A percentile compares a stretch with the other conserved stretches of the same genome.
These are phyloP conservation scores for Brassica carinata DNA, from an alignment of 345 rosid species.

Conservation along the genomic window DNA sequence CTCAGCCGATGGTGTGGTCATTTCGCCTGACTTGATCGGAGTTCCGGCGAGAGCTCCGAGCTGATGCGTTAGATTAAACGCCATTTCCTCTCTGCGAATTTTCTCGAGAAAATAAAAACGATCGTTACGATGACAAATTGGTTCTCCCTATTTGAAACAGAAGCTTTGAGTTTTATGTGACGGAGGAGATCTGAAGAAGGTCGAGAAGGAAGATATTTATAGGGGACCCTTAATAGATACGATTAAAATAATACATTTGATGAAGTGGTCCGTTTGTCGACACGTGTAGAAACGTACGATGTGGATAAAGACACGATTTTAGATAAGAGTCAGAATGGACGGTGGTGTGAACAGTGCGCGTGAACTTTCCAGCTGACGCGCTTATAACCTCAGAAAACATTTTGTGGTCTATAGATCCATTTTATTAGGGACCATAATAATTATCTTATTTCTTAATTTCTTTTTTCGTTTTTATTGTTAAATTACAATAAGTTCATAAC, in stretches of 20 bases:
- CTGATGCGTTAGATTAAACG: conserved; percentile 68
- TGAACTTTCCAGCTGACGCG: conserved; percentile 44
- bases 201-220: conserved; percentile 18
- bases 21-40: conserved; percentile 47
- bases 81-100: conserved; percentile 48
- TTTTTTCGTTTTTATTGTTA: neutral
- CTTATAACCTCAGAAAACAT: conserved; percentile 24
- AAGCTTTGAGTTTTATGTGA: conserved; percentile 8
- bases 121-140: neutral
- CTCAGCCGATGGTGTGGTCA: conserved; percentile 31
- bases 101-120: neutral
- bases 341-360: conserved; percentile 45
- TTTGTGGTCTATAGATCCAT: conserved; percentile 28
- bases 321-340: conserved; percentile 45
- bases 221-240: conserved; percentile 35
- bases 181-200: neutral
- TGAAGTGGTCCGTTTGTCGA: neutral
- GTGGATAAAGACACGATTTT: conserved; percentile 48
- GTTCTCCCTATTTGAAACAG: neutral
- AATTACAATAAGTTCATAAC: neutral
- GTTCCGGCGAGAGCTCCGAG: conserved; percentile 67
- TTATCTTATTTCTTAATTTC: neutral
- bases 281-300: conserved; percentile 41
- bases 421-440: neutral
- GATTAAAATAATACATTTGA: conserved; percentile 28